Evolutionary conservation across 2,329 filamentous ascomycete species (phyloP), one percentile per base, ranked within the genome.

Genomic region (Leptographium procerum): DNA sequence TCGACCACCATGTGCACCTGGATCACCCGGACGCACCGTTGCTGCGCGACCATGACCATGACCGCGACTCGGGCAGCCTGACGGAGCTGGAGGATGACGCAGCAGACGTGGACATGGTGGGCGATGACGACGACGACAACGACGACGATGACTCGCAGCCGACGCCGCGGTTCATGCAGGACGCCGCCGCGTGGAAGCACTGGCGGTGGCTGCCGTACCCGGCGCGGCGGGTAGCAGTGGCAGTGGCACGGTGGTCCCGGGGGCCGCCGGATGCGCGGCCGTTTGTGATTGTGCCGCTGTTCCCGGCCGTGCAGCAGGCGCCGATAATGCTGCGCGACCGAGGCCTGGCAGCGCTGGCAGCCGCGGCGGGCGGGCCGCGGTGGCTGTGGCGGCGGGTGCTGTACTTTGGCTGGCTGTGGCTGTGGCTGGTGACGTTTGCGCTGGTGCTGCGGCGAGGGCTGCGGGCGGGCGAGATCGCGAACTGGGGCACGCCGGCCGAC

Each of bases 381-480:
- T 71, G 71, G 61, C 79, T 73, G 61, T 83, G 87, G 56, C 81
- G 84, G 47, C 68, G 81, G n/a, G 73, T 73, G 64, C 72, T 88
- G 7, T 73, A 87, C 55, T 69, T 83, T 50, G 71, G 76, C 40
- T 86, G 84, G 62, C 81, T 87, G 54, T 76, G 79, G 33, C 70
- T 81, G 55, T 94, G 88, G 89, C 70, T 89, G 19, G 68, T 88
- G 55, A 78, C 80, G 0, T 92, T 91, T 69, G 77, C 80, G 26
- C 68, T 90, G 48, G 80, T 92, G 28, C 79, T 88, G 70, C 81
- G 84, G 65, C 76, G 80, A 60, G 86, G 86, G 57, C 78, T 81
- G 5, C 65, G 75, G 50, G 74, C 77, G 1, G 76, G 80, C 28
- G 82, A 87, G 62, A 80, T 92, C 57, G 78, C 78, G 16, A 84